These are phyloP conservation scores for Boletus subparvulus DNA, from an alignment of 768 basidiomycete genomes.

Conservation along the genomic window DNA sequence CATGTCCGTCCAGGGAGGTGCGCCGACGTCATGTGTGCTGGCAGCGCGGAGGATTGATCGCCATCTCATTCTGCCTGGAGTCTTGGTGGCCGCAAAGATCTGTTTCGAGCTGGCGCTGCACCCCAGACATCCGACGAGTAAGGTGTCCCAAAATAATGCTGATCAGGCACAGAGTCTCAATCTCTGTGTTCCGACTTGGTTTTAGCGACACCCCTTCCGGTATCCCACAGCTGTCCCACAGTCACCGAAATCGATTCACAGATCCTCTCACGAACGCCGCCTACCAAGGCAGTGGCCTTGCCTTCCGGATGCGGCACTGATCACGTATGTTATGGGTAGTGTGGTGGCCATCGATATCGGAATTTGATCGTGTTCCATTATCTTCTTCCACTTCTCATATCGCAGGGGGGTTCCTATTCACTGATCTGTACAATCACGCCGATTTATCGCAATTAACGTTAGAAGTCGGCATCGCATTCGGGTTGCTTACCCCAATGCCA, in stretches of 20 bases:
- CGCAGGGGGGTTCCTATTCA: slow-evolving; percentile 1
- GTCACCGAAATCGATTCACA: slow-evolving; percentile 13
- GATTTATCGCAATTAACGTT: slow-evolving; percentile 22
- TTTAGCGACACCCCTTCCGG: slow-evolving; percentile 8
- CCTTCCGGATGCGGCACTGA: slow-evolving; percentile 1
- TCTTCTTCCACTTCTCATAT: slow-evolving; percentile 3
- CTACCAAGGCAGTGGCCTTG: slow-evolving; percentile 1
- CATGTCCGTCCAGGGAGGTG: not conserved
- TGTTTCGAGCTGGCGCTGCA: not conserved
- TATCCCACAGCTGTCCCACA: not conserved
- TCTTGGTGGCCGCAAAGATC: not conserved
- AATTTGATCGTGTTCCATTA: slow-evolving; percentile 10
- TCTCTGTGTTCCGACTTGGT: slow-evolving; percentile 4
- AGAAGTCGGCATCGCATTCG: slow-evolving; percentile 11
- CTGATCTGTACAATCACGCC: slow-evolving; percentile 2
- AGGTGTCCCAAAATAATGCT: slow-evolving; percentile 21
- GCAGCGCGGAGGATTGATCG: not conserved
- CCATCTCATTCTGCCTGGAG: not conserved
- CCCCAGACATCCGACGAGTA: slow-evolving; percentile 1
- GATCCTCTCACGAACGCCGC: slow-evolving; percentile 27
- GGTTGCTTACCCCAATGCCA: not conserved
- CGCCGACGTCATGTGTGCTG: not conserved
- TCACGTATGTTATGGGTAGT: slow-evolving; percentile 6
- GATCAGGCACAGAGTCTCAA: slow-evolving; percentile 17
- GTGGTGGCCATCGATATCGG: slow-evolving; percentile 18